Evolutionary conservation across 78 protist genomes (phyloP), one percentile per base, ranked within the genome.

Genomic region (Chrysochromulina tobinii): DNA sequence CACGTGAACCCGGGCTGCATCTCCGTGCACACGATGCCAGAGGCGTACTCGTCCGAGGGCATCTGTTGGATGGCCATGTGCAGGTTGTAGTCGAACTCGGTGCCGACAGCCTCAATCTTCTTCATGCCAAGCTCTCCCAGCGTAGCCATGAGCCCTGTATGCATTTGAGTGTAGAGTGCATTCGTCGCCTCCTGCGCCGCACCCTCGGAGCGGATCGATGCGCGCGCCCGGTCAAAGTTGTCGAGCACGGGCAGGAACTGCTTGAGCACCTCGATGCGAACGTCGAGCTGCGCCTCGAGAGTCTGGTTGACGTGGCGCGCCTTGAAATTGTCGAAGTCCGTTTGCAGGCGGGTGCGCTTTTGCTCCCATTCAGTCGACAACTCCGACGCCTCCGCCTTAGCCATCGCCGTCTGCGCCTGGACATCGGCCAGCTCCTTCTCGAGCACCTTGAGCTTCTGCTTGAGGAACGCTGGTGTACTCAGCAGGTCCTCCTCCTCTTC

Each of bases 161-260:
- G 57, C 64, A 79, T 18, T 27, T 3, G 14, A 9, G 5, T 5
- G 61, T 79, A 79, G 9, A 12, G 51, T 9, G 8, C 48, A 38
- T 54, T 54, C 18, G 48, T 23, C 8, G 27, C 64, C 51, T 79
- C 87, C 61, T 54, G 51, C 64, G 23, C 87, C n/a, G 0, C 87
- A 18, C 20, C 58, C 50, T 54, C 38, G 23, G 48, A 7, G 18
- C 21, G 20, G 61, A 79, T 54, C 21, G 83, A 7, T 23, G 0
- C 48, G 61, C 64, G 59, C n/a, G 87, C 87, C 50, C 87, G 87
- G 25, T 79, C 87, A 7, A 79, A 79, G 87, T 79, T 79, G 87
- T 79, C 87, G 48, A 79, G 2, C 64, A 79, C 51, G 21, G 87
- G 87, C 64, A 79, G 61, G 11, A 79, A 18, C 12, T 15, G 3